phyloP scores from a whole-genome alignment of 2,329 filamentous ascomycete species.

The Pseudocercospora eumusae region DNA sequence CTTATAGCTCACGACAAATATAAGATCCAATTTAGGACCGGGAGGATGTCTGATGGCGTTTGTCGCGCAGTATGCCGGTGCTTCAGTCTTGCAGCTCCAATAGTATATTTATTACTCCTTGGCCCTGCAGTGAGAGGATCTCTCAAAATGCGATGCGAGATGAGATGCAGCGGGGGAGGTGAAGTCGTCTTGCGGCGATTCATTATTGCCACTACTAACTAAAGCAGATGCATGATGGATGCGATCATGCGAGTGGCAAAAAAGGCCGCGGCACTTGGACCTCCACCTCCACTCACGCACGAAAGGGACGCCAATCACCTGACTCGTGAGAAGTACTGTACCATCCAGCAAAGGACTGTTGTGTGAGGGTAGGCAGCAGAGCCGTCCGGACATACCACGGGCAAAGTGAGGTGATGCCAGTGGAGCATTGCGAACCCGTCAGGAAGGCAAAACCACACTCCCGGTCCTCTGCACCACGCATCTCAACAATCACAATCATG shows the following conservation, averaged over 20 bases:
- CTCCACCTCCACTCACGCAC: not conserved
- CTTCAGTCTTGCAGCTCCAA: not conserved
- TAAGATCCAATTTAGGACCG: not conserved
- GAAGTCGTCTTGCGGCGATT: not conserved
- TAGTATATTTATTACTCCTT: not conserved
- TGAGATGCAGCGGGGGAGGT: not conserved
- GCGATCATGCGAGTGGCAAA: not conserved
- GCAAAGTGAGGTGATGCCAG: not conserved
- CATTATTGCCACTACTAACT: not conserved
- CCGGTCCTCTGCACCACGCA: not conserved
- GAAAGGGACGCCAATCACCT: not conserved
- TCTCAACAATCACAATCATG: not conserved
- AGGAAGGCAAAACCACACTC: not conserved
- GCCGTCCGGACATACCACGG: too few species aligned
- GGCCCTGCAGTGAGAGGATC: not conserved
- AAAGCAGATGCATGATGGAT: conserved; percentile 4
- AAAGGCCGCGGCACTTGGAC: not conserved
- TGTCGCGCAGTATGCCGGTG: not conserved
- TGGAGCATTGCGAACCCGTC: not conserved
- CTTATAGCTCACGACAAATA: conserved; percentile 2
- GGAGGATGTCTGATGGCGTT: not conserved
- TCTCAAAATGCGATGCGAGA: not conserved
- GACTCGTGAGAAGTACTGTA: not conserved
- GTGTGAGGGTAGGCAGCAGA: too few species aligned
- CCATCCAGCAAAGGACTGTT: not conserved